These are phyloP conservation scores for Penicillium egyptiacum DNA, from an alignment of 495 filamentous ascomycete genomes.

Conservation along the genomic window DNA sequence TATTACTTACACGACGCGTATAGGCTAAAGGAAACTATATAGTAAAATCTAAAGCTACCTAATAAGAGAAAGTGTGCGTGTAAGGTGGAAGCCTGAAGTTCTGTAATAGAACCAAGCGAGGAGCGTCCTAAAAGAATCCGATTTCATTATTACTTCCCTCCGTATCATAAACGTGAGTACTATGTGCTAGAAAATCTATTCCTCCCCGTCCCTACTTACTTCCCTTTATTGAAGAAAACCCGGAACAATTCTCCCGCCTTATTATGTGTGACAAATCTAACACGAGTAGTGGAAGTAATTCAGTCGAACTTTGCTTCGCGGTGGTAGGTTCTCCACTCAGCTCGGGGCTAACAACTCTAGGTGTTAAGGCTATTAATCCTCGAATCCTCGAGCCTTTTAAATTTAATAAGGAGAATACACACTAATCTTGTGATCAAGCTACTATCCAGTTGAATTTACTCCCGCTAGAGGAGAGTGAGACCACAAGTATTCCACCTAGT, in stretches of 20 bases:
- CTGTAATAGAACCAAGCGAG: background rate
- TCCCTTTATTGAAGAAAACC: background rate
- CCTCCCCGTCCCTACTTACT: background rate
- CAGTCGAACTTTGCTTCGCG: background rate
- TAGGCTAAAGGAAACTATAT: slow-evolving; percentile 4
- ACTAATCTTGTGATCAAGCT: slow-evolving; percentile 1
- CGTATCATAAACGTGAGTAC: background rate
- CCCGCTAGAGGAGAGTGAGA: background rate
- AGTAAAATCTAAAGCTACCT: slow-evolving; percentile 3
- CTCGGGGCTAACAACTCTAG: slow-evolving; percentile 3
- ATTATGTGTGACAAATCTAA: background rate
- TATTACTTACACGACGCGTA: background rate
- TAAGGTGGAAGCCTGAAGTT: background rate
- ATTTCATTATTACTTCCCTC: background rate
- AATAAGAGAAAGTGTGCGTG: slow-evolving; percentile 5
- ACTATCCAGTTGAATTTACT: background rate
- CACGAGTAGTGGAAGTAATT: background rate
- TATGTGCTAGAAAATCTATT: background rate
- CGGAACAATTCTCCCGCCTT: background rate
- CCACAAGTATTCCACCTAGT: background rate
- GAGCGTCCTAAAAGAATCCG: background rate
- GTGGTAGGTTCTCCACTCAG: background rate
- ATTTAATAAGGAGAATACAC: background rate
- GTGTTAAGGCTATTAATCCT: slow-evolving; percentile 6
- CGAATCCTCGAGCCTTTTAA: background rate